These are phyloP conservation scores for Exophiala calicioides DNA, from an alignment of 2,329 filamentous ascomycete species.

Conservation along the genomic window DNA sequence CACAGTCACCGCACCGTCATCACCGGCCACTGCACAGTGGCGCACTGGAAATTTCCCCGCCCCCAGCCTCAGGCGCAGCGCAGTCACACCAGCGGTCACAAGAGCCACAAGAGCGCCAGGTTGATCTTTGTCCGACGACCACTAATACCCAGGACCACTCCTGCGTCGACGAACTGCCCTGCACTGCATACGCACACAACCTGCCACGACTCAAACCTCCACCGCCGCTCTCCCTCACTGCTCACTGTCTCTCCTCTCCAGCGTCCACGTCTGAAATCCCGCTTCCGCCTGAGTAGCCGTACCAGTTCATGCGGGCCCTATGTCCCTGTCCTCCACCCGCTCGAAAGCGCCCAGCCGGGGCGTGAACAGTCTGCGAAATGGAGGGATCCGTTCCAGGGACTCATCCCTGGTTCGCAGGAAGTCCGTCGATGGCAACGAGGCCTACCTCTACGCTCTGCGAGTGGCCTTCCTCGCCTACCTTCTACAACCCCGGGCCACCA, in stretches of 20 bases:
- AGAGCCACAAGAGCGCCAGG: slow-evolving; percentile 10
- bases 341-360: slow-evolving; percentile 49
- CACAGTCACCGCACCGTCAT: too few species aligned
- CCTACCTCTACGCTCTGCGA: slow-evolving; percentile 86
- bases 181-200: not conserved
- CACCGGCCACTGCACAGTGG: not conserved
- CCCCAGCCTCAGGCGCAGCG: slow-evolving; percentile 10
- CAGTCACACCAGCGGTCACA: not conserved
- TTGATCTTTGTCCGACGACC: slow-evolving; percentile 21
- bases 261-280: not conserved
- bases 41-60: slow-evolving; percentile 1
- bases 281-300: not conserved
- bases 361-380: slow-evolving; percentile 49
- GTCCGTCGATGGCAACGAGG: slow-evolving; percentile 66
- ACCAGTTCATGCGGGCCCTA: slow-evolving; percentile 29
- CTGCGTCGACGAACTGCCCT: too few species aligned
- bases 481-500: slow-evolving; percentile 83
- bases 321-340: slow-evolving; percentile 51
- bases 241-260: slow-evolving; percentile 2
- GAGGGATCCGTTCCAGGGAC: slow-evolving; percentile 44
- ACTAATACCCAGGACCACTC: too few species aligned
- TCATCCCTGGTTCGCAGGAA: slow-evolving; percentile 46
- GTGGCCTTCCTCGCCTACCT: slow-evolving; percentile 91
- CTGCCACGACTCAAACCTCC: slow-evolving; percentile 6
- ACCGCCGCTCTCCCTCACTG: too few species aligned